A percentile compares a stretch with the other conserved stretches of the same genome.
Evolutionary conservation across 768 basidiomycete species (phyloP).

Genomic region (Amanita brunnescens): DNA sequence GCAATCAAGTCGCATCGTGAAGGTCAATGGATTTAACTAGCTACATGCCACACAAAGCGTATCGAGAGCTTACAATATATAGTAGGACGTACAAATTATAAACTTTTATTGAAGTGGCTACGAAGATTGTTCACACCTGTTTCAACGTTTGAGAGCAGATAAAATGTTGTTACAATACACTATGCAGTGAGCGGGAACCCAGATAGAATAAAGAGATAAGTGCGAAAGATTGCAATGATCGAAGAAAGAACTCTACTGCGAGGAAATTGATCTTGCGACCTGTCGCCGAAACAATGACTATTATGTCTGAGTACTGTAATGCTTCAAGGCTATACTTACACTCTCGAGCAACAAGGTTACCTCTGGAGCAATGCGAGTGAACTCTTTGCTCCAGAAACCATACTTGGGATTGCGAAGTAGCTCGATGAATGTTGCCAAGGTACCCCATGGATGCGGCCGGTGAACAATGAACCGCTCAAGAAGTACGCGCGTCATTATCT

Average conservation of each 20-base stretch:
- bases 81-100: slow-evolving; percentile 7
- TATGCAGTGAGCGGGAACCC: slow-evolving; percentile 57
- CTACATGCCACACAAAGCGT: slow-evolving; percentile 4
- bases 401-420: slow-evolving; percentile 85
- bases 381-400: slow-evolving; percentile 86
- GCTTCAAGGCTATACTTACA: slow-evolving; percentile 37
- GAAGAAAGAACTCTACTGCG: slow-evolving; percentile 62
- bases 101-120: slow-evolving; percentile 4
- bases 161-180: slow-evolving; percentile 80
- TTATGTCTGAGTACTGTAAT: slow-evolving; percentile 1
- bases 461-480: slow-evolving; percentile 91
- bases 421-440: slow-evolving; percentile 89
- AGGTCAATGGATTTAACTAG: slow-evolving; percentile 1
- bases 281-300: slow-evolving; percentile 21
- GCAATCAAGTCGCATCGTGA: slow-evolving; percentile 13
- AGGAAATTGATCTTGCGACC: slow-evolving; percentile 75
- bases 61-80: slow-evolving; percentile 6
- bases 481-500: slow-evolving; percentile 82
- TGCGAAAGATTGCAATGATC: slow-evolving; percentile 71
- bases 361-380: slow-evolving; percentile 78
- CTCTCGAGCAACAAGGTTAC: slow-evolving; percentile 79
- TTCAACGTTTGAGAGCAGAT: slow-evolving; percentile 49
- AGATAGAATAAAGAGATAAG: slow-evolving; percentile 62
- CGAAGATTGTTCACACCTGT: slow-evolving; percentile 12
- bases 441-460: slow-evolving; percentile 95